Conservation (phyloP, 2,329 filamentous ascomycete genomes). For the Arthrobotrys iridis region DNA sequence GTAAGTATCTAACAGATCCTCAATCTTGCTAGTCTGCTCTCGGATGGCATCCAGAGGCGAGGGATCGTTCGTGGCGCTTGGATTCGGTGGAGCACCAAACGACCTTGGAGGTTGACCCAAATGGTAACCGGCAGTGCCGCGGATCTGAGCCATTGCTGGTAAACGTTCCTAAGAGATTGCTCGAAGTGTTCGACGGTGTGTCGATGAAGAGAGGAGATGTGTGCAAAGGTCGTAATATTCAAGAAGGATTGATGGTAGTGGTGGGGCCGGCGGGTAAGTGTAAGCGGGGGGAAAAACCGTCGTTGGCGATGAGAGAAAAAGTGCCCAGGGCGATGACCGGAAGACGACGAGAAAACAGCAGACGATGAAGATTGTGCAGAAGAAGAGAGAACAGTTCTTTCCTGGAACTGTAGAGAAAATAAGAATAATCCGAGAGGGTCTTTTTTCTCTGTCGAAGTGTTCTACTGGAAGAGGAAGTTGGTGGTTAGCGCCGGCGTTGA, state of each 20-base stretch:
- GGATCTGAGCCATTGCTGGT: slow-evolving; percentile 68
- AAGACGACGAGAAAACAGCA: not conserved
- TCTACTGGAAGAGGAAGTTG: slow-evolving; percentile 50
- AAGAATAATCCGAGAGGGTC: slow-evolving; percentile 7
- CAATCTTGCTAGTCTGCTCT: slow-evolving; percentile 97
- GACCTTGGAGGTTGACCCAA: slow-evolving; percentile 60
- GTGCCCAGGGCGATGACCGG: too few relatives aligned
- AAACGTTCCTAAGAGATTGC: not conserved
- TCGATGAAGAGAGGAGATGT: not conserved
- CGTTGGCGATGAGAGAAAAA: not conserved
- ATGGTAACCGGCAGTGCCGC: slow-evolving; percentile 66
- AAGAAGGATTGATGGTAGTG: slow-evolving; percentile 4
- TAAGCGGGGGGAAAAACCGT: slow-evolving; percentile 1
- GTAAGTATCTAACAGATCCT: slow-evolving; percentile 86
- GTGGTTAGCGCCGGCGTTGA: slow-evolving; percentile 38
- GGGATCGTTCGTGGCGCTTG: slow-evolving; percentile 59
- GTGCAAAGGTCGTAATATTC: not conserved
- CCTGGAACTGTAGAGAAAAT: not conserved
- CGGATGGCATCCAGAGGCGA: slow-evolving; percentile 84
- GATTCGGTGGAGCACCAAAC: slow-evolving; percentile 61
- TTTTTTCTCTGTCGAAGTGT: not conserved
- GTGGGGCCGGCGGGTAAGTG: slow-evolving; percentile 12
- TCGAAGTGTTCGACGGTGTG: not conserved
- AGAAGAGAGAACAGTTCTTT: not conserved
- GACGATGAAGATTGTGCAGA: not conserved